Evolutionary conservation across 768 basidiomycete genomes (phyloP).

Genomic region (Calocera viscosa): DNA sequence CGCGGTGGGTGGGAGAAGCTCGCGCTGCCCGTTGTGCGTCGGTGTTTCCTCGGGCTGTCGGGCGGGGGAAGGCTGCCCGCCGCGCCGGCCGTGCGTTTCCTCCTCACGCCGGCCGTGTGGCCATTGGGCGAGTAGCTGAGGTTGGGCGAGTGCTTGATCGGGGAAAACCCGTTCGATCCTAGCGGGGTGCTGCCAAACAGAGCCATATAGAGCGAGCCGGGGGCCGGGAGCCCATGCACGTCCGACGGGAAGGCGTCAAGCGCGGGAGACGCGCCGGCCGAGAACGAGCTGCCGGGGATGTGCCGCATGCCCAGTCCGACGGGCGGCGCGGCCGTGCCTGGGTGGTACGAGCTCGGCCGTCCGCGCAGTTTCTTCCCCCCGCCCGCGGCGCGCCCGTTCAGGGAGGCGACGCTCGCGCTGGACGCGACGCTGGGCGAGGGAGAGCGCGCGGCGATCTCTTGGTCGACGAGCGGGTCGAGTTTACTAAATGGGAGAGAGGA

Average conservation of each 20-base stretch:
- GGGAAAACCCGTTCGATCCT: background rate
- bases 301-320: background rate
- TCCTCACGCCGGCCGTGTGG: background rate
- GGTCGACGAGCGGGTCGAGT: slow-evolving; percentile 5
- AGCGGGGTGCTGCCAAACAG: background rate
- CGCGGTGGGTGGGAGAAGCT: slow-evolving; percentile 6
- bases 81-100: background rate
- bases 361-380: background rate
- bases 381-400: background rate
- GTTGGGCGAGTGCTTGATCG: background rate
- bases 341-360: background rate
- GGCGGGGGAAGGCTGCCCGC: background rate
- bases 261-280: background rate
- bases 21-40: background rate
- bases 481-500: background rate
- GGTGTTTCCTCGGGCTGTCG: background rate
- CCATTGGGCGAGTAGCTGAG: background rate
- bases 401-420: background rate
- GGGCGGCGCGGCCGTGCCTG: background rate
- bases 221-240: background rate
- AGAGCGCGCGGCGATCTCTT: slow-evolving; percentile 4
- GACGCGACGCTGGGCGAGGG: background rate
- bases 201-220: slow-evolving; percentile 4
- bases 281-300: background rate
- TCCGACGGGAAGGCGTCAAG: background rate